Percentiles rank a stretch among this genome's conserved stretches.
These are phyloP conservation scores for Apium graveolens DNA, from an alignment of 129 eudicot species.

Conservation along the genomic window DNA sequence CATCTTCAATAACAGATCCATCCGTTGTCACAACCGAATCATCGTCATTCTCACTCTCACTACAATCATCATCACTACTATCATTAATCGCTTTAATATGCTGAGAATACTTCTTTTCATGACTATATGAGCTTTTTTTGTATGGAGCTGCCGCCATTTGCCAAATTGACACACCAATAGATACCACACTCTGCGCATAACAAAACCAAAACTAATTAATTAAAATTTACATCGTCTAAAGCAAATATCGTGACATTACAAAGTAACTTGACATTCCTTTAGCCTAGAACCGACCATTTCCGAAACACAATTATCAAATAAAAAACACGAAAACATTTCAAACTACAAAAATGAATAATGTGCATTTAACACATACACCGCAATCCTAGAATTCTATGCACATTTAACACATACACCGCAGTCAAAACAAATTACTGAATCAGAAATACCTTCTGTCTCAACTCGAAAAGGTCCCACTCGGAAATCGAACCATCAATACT, in stretches of 20 bases:
- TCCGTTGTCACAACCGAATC: conserved; percentile 42
- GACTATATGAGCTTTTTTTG: not conserved
- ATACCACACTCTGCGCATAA: conserved; percentile 50
- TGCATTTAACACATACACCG: not conserved
- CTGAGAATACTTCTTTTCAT: conserved; percentile 8
- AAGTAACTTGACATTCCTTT: no score
- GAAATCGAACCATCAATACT: conserved; percentile 82
- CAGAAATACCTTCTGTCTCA: conserved; percentile 47
- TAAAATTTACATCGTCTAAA: not conserved
- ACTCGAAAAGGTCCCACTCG: conserved; percentile 74
- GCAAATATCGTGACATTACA: not conserved
- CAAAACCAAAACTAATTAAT: not conserved
- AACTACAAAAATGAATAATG: no score
- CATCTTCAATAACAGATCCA: conserved; percentile 21
- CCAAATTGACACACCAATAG: conserved; percentile 83
- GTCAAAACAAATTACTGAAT: not conserved
- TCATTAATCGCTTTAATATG: conserved; percentile 10
- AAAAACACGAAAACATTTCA: no score
- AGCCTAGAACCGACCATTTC: not conserved
- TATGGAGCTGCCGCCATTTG: conserved; percentile 65
- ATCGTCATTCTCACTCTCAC: conserved; percentile 43
- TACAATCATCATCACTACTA: conserved; percentile 29
- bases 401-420: not conserved
- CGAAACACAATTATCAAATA: no score
- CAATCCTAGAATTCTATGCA: no score